Evolutionary conservation across 768 basidiomycete genomes (phyloP).

Genomic region (Pleurotus sapidus): DNA sequence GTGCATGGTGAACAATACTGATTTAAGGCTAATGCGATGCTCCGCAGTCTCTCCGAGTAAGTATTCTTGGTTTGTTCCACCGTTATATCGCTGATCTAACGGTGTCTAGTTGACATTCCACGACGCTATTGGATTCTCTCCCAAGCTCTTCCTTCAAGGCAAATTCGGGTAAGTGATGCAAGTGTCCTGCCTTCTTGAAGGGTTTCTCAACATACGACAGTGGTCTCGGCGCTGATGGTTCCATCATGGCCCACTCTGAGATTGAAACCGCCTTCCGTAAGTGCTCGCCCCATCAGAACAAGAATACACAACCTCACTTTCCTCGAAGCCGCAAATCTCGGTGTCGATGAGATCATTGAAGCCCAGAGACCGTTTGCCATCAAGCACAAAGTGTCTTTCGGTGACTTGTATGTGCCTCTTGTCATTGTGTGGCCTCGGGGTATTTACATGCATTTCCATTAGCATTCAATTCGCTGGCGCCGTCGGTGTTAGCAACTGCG

Average conservation of each 20-base stretch:
- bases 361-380: constrained; percentile 25
- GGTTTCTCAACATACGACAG: neutral
- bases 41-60: constrained; percentile 17
- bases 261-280: constrained; percentile 19
- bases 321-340: constrained; percentile 19
- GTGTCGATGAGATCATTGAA: constrained; percentile 29
- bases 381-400: constrained; percentile 27
- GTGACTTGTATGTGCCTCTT: constrained; percentile 28
- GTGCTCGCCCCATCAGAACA: constrained; percentile 1
- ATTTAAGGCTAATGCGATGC: neutral
- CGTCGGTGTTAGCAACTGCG: constrained; percentile 26
- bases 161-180: constrained; percentile 18
- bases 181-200: neutral
- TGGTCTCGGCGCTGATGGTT: constrained; percentile 23
- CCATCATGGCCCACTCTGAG: constrained; percentile 21
- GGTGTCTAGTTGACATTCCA: constrained; percentile 22
- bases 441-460: neutral
- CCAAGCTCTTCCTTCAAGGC: constrained; percentile 14
- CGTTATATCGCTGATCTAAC: neutral
- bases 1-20: neutral
- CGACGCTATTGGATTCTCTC: constrained; percentile 30
- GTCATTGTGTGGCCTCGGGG: neutral
- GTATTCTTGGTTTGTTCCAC: neutral
- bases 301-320: too few species aligned
- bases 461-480: constrained; percentile 33